Conservation (phyloP, 2,329 filamentous ascomycete species). For the Penicillium sumatraense region DNA sequence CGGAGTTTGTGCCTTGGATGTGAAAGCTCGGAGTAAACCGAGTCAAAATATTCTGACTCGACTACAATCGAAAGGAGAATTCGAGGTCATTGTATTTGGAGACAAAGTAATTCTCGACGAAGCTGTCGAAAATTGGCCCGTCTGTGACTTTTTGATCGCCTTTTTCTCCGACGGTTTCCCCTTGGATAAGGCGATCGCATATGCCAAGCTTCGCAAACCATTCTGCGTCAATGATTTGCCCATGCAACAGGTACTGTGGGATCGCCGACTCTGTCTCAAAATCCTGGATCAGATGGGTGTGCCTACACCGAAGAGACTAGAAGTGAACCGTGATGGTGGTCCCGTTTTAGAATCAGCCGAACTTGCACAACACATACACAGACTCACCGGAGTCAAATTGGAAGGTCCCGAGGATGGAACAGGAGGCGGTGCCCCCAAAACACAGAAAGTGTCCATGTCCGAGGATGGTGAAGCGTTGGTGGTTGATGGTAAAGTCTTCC, state of each 20-base stretch:
- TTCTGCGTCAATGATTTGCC: conserved; percentile 97
- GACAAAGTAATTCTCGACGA: conserved; percentile 99
- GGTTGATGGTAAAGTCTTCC: conserved; percentile 80
- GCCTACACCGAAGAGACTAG: conserved; percentile 83
- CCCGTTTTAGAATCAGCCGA: conserved; percentile 78
- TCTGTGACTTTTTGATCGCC: conserved; percentile 94
- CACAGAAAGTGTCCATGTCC: conserved; percentile 77
- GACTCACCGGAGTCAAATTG: conserved; percentile 76
- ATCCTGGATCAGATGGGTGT: conserved; percentile 89
- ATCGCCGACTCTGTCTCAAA: conserved; percentile 83
- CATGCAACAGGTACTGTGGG: conserved; percentile 98
- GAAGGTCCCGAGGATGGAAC: conserved; percentile 72
- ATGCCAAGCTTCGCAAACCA: conserved; percentile 88
- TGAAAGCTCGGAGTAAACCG: conserved; percentile 95
- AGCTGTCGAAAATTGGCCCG: conserved; percentile 93
- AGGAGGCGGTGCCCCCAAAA: conserved; percentile 59
- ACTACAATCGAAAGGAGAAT: conserved; percentile 86
- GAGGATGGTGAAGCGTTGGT: conserved; percentile 86
- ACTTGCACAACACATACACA: conserved; percentile 77
- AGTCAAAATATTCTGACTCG: conserved; percentile 95
- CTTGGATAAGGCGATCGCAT: conserved; percentile 94
- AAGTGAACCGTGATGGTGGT: conserved; percentile 92
- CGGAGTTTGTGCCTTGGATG: conserved; percentile 91
- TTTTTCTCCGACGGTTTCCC: conserved; percentile 99
- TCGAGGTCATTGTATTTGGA: conserved; percentile 96